Base-by-base conservation (phyloP, 129 eudicot species). In the Helianthus tuberosus region DNA sequence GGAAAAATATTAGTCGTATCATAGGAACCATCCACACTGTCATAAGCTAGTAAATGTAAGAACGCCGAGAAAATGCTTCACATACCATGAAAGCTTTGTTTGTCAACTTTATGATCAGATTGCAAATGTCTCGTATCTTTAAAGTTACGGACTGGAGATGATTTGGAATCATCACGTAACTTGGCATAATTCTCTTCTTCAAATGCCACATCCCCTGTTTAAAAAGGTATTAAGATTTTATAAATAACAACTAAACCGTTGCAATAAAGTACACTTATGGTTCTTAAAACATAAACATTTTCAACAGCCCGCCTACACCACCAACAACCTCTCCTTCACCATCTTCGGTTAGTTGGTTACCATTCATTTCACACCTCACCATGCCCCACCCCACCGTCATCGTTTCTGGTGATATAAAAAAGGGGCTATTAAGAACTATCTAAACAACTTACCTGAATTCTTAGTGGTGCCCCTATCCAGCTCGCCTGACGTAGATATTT, bases 401-500 rank as follows among this genome's bases (percentile, higher is more conserved):
- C 49, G n/a, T 51, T 67, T 38, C 57, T 20, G 43, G 46, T 5
- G 13, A 69, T 23, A 77, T 51, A 67, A 4, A 66, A 49, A 49
- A 27, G 27, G 50, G 20, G 55, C 11, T 14, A 62, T 41, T 74
- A 39, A 62, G 47, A 74, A 61, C 32, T 29, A 69, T 32, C 35
- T 50, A 10, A 47, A 44, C 25, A 48, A 59, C 3, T 60, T 72
- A 85, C 86, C 86, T 78, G 79, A 44, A 60, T 46, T 77, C 38
- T 68, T 73, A 53, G 23, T 63, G 66, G 47, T 59, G 77, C 51
- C 48, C 57, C 62, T 71, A 50, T 84, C 71, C 54, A 69, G 76
- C 23, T 60, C 76, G 16, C 32, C 9, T 20, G 67, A n/a, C 11
- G 66, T 46, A 67, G 68, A 27, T 68, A 12, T 32, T 79, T 79